Conservation (phyloP, 1,284 basidiomycete genomes). For the Trichosporon sp. region DNA sequence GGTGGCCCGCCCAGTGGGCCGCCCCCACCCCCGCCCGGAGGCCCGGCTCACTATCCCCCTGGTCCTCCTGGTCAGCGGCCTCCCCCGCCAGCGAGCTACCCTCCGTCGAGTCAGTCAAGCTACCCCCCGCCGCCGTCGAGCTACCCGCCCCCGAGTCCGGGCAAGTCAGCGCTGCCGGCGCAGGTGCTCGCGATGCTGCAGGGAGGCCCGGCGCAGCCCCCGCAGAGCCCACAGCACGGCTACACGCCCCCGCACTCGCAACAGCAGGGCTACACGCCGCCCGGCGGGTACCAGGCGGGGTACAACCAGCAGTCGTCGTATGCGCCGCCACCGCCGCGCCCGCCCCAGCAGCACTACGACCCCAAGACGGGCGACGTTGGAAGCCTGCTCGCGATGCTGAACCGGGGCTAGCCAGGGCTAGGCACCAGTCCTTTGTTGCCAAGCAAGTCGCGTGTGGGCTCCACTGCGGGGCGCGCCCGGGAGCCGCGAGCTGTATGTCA, state of each 20-base stretch:
- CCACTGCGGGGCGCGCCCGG: too few relatives aligned
- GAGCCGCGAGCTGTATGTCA: too few relatives aligned
- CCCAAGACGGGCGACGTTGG: conserved; percentile 26
- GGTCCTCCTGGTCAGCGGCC: conserved; percentile 8
- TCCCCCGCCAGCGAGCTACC: conserved; percentile 11
- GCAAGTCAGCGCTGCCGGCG: conserved; percentile 53
- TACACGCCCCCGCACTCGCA: neutral
- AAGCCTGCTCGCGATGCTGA: conserved; percentile 34
- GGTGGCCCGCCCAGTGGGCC: neutral
- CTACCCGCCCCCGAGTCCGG: conserved; percentile 32
- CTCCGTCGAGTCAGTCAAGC: conserved; percentile 16
- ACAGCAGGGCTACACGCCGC: conserved; percentile 1
- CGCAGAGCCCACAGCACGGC: neutral
- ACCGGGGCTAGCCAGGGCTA: neutral
- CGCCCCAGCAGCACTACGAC: conserved; percentile 13
- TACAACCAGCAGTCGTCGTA: conserved; percentile 6
- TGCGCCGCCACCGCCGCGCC: neutral
- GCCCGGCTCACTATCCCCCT: neutral
- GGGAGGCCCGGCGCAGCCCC: conserved; percentile 9
- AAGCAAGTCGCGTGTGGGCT: too few relatives aligned
- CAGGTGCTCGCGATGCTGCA: conserved; percentile 63
- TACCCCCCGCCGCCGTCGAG: conserved; percentile 7
- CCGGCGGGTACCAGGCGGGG: neutral
- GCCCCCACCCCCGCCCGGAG: conserved; percentile 3
- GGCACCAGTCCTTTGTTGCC: too few relatives aligned